Evolutionary conservation across 768 basidiomycete species (phyloP), one percentile per base, ranked within the genome.

Genomic region (Termitomyces sp.): DNA sequence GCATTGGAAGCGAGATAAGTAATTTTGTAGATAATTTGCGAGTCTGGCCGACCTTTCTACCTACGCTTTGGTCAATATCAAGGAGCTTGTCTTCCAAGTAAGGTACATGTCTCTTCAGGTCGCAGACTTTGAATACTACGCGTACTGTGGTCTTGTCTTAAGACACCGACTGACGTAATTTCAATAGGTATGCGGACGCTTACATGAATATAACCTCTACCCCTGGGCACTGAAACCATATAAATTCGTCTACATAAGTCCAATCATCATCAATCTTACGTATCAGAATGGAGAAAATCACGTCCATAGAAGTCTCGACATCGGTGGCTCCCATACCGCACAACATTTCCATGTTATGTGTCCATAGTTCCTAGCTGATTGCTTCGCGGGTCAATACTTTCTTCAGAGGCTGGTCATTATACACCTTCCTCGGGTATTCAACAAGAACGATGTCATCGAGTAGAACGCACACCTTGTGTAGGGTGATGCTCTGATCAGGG

Each of bases 381-480:
- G 8, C 39, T 33, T 20, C 28, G 8, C 28, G 20, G 10, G 15
- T 44, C n/a, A 29, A 54, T 13, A 31, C 31, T 8, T 6, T 41
- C 28, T 44, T 47, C 47, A 88, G 87, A 74, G 9, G 70, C 77
- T 54, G 86, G 87, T 39, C 76, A 80, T 5, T 81, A 77, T 5
- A 83, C 0, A 87, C 86, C 0, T 88, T 85, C 0, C 88, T 85
- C 62, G 70, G 8, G 73, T 75, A 4, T 88, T 89, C 62, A 83
- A 87, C 45, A 57, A 70, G 8, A 81, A 89, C 60, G 70, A 70
- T 20, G 62, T 60, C 3, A 79, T 88, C 49, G 65, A 72, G 46
- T 64, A 72, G 0, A 77, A 76, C 55, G 88, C 82, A 0, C 74
- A 69, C 15, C 70, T 88, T 13, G 65, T 86, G 13, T 73, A 82